These are phyloP conservation scores for Neofusicoccum laricinum DNA, from an alignment of 2,329 filamentous ascomycete genomes.

Conservation along the genomic window DNA sequence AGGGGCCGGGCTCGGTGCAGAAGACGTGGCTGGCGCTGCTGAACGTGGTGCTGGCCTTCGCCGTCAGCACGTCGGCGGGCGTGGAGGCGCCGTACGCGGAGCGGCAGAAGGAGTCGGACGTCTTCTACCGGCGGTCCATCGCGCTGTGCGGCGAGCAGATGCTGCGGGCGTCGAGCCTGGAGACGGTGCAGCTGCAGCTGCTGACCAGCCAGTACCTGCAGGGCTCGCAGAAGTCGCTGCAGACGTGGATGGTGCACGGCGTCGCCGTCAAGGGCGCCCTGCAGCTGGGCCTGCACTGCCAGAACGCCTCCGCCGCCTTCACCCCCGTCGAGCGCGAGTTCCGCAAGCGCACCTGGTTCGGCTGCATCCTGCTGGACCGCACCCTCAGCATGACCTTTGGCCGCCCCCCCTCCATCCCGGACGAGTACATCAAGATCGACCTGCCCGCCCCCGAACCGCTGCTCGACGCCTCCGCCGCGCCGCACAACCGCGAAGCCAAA, in stretches of 20 bases:
- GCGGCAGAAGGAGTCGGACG: conserved; percentile 41
- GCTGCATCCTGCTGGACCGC: conserved; percentile 48
- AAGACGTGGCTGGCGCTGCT: conserved; percentile 52
- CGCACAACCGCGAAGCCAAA: conserved; percentile 4
- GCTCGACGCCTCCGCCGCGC: conserved; percentile 18
- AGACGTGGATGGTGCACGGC: conserved; percentile 55
- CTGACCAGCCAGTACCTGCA: conserved; percentile 53
- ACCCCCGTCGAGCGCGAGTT: conserved; percentile 46
- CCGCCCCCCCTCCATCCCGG: conserved; percentile 46
- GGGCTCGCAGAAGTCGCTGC: conserved; percentile 52
- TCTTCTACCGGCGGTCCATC: conserved; percentile 46
- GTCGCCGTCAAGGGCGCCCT: conserved; percentile 51
- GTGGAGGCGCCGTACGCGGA: conserved; percentile 23
- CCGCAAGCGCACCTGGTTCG: conserved; percentile 50
- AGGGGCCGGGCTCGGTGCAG: conserved; percentile 36
- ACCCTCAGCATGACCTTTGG: conserved; percentile 54
- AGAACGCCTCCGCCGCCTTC: conserved; percentile 35
- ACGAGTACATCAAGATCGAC: conserved; percentile 42
- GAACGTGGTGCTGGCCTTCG: conserved; percentile 52
- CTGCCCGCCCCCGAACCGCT: conserved; percentile 26
- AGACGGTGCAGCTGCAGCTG: conserved; percentile 52
- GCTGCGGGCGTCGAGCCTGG: conserved; percentile 42
- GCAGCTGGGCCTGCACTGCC: conserved; percentile 52
- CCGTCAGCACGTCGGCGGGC: conserved; percentile 35
- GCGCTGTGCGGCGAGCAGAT: conserved; percentile 44